Conservation (phyloP, 2,329 filamentous ascomycete species). For the Colletotrichum sidae region DNA sequence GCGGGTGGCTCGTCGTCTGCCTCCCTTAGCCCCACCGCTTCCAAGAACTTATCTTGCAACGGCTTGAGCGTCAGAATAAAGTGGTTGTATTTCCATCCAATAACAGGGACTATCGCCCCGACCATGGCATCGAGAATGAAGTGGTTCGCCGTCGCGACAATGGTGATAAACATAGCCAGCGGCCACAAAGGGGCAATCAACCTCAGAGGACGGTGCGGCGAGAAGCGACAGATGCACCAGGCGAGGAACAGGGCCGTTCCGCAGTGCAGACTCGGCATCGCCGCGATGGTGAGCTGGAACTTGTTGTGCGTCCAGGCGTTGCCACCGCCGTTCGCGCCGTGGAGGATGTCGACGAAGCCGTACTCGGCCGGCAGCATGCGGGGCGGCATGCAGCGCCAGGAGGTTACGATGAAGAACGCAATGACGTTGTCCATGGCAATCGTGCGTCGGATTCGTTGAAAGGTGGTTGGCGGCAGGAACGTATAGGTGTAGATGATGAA, state of each 20-base stretch:
- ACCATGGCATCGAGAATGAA: conserved; percentile 51
- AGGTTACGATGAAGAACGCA: conserved; percentile 59
- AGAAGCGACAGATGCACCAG: conserved; percentile 50
- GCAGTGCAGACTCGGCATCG: conserved; percentile 62
- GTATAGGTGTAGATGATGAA: conserved; percentile 63
- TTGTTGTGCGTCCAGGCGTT: conserved; percentile 57
- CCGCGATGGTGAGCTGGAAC: conserved; percentile 60
- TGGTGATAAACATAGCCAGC: conserved; percentile 53
- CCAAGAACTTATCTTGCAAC: conserved; percentile 45
- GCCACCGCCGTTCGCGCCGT: conserved; percentile 43
- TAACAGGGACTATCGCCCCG: conserved; percentile 46
- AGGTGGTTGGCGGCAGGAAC: conserved; percentile 52
- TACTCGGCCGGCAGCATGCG: conserved; percentile 58
- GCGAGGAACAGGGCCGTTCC: conserved; percentile 53
- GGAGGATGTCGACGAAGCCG: conserved; percentile 60
- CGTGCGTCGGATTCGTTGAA: conserved; percentile 56
- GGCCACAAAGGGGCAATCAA: conserved; percentile 56
- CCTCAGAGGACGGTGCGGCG: conserved; percentile 52
- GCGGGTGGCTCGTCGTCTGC: conserved; percentile 16
- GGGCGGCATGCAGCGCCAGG: conserved; percentile 61
- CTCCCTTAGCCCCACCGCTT: conserved; percentile 18
- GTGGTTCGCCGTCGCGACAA: conserved; percentile 54
- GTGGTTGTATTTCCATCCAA: conserved; percentile 49
- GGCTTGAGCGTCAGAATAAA: conserved; percentile 43
- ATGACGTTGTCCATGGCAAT: conserved; percentile 61